Evolutionary conservation across 164 flowering plant genomes (phyloP), one percentile per base, ranked within the genome.

Genomic region (Piper betle): DNA sequence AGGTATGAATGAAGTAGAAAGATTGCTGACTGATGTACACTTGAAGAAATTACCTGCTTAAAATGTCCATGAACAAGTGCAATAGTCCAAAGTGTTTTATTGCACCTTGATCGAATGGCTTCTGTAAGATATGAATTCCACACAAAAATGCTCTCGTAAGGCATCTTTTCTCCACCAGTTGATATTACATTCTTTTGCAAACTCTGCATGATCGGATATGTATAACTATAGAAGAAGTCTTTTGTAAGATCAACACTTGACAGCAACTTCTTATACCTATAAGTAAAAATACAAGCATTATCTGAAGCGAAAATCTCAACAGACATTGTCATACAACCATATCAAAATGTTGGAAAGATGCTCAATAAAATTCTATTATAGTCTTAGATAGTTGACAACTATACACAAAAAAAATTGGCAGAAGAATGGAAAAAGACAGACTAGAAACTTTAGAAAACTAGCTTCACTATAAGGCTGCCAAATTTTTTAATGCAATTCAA

Each of bases 51-150:
- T 70, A 89, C 98, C 89, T 93, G 99, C 78, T 84, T 86, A 77
- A 88, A 90, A 81, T 90, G 71, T 50, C 97, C 99, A 77, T 93
- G 99, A 65, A 93, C 95, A 72, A 93, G 73, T 60, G 98, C 92
- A 72, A 93, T 78, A 46, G 97, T 88, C 99, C 99, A 90, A n/a
- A 82, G 78, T 60, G 88, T 83, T 67, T 88, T 90, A 55, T 75
- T 80, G 74, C 96, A 90, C 78, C 92, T 83, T 52, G 81, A 80
- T 58, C 96, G 82, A 64, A 93, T 85, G 53, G 83, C 77, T 59
- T 81, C 77, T 25, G 99, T 86, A 61, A 93, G 78, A 74, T 75
- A 90, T 41, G 96, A 81, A 79, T 93, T 93, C 99, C 97, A 93
- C n/a, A 93, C 97, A 79, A 93, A 93, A 42, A 91, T 86, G 64